Evolutionary conservation across 2,329 filamentous ascomycete genomes (phyloP).

Genomic region (Colletotrichum sp.): DNA sequence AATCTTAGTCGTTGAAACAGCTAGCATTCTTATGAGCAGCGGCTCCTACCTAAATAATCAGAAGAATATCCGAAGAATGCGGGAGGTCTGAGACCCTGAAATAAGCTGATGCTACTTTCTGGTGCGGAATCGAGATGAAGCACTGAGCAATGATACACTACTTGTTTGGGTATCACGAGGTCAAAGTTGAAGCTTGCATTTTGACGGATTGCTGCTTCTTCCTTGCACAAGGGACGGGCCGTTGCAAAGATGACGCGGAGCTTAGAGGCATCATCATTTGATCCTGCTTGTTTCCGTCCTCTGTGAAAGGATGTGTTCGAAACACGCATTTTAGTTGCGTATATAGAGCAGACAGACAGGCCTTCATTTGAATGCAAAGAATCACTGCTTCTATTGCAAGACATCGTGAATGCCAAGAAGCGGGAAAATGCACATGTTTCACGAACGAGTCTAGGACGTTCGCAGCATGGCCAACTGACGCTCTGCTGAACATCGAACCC

Average conservation of each 20-base stretch:
- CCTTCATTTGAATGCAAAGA: neutral
- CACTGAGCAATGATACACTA: neutral
- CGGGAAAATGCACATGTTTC: neutral
- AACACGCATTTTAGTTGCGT: neutral
- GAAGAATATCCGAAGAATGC: neutral
- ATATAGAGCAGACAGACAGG: neutral
- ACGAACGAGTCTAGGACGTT: neutral
- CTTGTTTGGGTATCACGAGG: neutral
- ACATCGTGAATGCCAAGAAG: neutral
- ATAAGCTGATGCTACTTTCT: neutral
- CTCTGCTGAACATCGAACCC: neutral
- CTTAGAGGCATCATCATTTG: neutral
- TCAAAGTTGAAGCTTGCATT: neutral
- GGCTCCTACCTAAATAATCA: neutral
- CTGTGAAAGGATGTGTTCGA: neutral
- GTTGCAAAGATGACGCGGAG: neutral
- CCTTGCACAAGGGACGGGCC: neutral
- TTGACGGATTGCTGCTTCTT: neutral
- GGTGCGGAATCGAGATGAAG: neutral
- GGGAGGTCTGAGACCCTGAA: neutral
- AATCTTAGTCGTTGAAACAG: neutral
- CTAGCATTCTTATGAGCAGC: neutral
- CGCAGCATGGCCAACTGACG: neutral
- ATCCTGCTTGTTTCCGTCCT: neutral
- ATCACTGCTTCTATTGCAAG: neutral